A percentile compares a stretch with the other conserved stretches of the same genome.
These are phyloP conservation scores for Cocos nucifera DNA, from an alignment of 176 grass and related monocot genomes.

Conservation along the genomic window DNA sequence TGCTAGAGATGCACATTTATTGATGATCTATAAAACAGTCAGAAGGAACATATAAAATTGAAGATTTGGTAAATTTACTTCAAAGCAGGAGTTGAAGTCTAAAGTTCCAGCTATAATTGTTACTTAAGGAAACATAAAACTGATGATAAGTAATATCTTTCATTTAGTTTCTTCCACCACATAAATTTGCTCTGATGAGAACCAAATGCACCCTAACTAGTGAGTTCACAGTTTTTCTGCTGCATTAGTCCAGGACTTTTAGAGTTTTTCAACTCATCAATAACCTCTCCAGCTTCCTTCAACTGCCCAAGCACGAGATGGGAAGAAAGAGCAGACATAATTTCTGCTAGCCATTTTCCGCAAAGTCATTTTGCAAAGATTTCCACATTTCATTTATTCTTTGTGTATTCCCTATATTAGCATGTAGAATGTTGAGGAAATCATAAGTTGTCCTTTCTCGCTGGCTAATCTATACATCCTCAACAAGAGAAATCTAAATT, in stretches of 20 bases:
- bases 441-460: constrained; percentile 68
- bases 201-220: constrained; percentile 8
- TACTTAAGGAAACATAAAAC: too few species aligned
- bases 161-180: too few species aligned
- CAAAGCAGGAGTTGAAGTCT: too few species aligned
- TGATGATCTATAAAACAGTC: too few species aligned
- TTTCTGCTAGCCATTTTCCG: constrained; percentile 58
- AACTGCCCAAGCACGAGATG: constrained; percentile 22
- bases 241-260: constrained; percentile 28
- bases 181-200: too few species aligned
- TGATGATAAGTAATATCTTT: too few species aligned
- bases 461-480: constrained; percentile 50
- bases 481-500: constrained; percentile 30
- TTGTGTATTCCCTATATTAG: constrained; percentile 38
- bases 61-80: too few species aligned
- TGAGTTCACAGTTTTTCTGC: constrained; percentile 41
- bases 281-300: background rate
- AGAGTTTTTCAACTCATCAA: constrained; percentile 26
- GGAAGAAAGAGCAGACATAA: constrained; percentile 50
- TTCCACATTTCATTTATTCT: constrained; percentile 75
- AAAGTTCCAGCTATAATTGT: too few species aligned
- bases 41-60: too few species aligned
- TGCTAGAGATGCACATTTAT: too few species aligned
- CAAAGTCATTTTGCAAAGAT: constrained; percentile 47
- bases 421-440: constrained; percentile 52